These are phyloP conservation scores for Takakia lepidozioides DNA, from an alignment of 225 moss, liverwort and hornwort species.

Conservation along the genomic window DNA sequence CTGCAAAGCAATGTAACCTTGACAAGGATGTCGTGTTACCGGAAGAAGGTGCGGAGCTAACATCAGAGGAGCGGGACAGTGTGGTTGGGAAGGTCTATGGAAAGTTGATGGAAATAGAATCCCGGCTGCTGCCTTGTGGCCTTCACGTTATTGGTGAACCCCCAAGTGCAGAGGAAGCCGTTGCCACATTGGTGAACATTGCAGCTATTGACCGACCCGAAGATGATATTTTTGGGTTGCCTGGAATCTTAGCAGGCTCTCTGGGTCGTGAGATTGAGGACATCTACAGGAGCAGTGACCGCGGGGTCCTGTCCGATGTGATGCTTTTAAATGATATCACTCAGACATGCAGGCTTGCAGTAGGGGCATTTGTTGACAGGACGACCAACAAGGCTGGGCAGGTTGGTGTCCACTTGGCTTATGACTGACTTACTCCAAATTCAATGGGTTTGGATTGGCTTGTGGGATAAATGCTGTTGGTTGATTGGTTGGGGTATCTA, in stretches of 20 bases:
- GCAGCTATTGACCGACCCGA: conserved; percentile 94
- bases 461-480: too few species aligned
- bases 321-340: conserved; percentile 85
- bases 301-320: conserved; percentile 69
- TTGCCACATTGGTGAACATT: conserved; percentile 93
- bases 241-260: conserved; percentile 79
- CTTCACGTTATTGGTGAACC: conserved; percentile 94
- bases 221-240: conserved; percentile 81
- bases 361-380: conserved; percentile 64
- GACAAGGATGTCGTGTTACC: conserved; percentile 89
- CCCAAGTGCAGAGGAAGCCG: conserved; percentile 85
- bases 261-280: conserved; percentile 86
- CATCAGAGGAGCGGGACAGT: conserved; percentile 63
- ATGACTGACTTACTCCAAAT: too few species aligned
- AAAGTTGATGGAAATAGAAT: conserved; percentile 98
- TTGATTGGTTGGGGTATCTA: too few species aligned
- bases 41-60: conserved; percentile 53
- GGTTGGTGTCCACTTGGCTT: conserved; percentile 19
- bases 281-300: conserved; percentile 77
- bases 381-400: conserved; percentile 79
- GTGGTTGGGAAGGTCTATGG: conserved; percentile 95
- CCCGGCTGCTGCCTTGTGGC: conserved; percentile 83
- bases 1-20: conserved; percentile 93
- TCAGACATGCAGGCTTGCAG: conserved; percentile 55
- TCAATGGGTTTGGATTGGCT: too few species aligned